Evolutionary conservation across 225 moss, liverwort and hornwort genomes (phyloP).

Genomic region (Marchantia polymorpha): DNA sequence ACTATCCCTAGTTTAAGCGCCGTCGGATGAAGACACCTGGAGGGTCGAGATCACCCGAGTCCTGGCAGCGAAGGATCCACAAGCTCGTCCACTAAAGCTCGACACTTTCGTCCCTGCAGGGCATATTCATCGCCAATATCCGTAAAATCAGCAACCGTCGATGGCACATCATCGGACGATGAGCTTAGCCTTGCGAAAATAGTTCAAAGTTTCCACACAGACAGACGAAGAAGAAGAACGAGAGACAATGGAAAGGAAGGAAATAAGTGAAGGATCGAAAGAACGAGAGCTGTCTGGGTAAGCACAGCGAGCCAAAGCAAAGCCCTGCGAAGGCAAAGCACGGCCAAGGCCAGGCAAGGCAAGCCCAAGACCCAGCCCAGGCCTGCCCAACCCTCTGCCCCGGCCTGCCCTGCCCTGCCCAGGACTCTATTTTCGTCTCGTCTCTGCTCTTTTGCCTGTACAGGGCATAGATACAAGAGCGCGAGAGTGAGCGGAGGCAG

Average conservation of each 20-base stretch:
- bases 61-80: background rate
- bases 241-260: background rate
- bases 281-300: no score
- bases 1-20: background rate
- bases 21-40: background rate
- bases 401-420: no score
- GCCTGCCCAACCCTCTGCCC: no score
- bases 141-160: background rate
- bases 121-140: background rate
- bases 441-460: background rate
- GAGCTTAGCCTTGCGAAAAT: background rate
- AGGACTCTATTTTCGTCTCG: no score
- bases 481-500: background rate
- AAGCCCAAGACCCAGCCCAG: no score
- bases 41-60: background rate
- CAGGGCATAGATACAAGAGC: background rate
- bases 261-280: background rate
- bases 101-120: background rate
- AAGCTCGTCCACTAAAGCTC: background rate
- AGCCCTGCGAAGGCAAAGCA: no score
- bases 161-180: background rate
- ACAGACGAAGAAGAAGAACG: background rate
- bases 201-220: conserved; percentile 1
- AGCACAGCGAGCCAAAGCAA: no score
- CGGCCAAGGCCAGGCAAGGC: no score